Conservation (phyloP, 495 filamentous ascomycete genomes). For the Polyplosphaeria fusca region DNA sequence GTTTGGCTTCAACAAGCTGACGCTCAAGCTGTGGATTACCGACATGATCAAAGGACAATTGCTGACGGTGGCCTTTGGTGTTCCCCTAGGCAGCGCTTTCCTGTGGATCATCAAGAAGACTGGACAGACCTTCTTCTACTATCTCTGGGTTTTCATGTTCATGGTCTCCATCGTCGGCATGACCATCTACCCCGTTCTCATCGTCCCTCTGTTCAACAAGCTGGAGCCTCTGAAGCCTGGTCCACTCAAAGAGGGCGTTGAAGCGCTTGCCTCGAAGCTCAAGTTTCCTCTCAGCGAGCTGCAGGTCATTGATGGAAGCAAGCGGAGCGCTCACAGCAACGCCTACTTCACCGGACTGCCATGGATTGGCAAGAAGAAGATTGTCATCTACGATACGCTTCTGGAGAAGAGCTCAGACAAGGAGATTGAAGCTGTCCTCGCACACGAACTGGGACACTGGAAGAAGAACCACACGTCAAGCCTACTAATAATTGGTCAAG, state of each 20-base stretch:
- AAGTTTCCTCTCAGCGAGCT: slow-evolving; percentile 89
- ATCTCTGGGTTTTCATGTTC: slow-evolving; percentile 89
- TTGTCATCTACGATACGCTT: slow-evolving; percentile 96
- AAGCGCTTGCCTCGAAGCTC: slow-evolving; percentile 76
- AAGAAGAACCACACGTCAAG: slow-evolving; percentile 90
- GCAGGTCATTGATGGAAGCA: slow-evolving; percentile 95
- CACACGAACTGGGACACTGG: slow-evolving; percentile 97
- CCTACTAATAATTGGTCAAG: slow-evolving; percentile 74
- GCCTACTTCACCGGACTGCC: slow-evolving; percentile 97
- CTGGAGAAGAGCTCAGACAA: slow-evolving; percentile 89
- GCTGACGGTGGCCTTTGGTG: slow-evolving; percentile 71
- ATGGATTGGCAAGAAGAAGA: slow-evolving; percentile 89
- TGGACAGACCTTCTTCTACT: slow-evolving; percentile 91
- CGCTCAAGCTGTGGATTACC: slow-evolving; percentile 77
- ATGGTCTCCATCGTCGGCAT: slow-evolving; percentile 88
- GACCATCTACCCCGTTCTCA: slow-evolving; percentile 91
- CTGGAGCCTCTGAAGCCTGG: slow-evolving; percentile 87
- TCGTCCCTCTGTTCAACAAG: slow-evolving; percentile 97
- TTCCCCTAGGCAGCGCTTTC: slow-evolving; percentile 85
- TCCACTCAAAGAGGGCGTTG: slow-evolving; percentile 79
- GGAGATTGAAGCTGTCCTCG: slow-evolving; percentile 91
- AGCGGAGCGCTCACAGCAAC: slow-evolving; percentile 94
- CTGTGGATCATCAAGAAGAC: slow-evolving; percentile 88
- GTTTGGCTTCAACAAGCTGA: slow-evolving; percentile 99
- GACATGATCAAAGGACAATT: slow-evolving; percentile 90